Percentiles rank a stretch among this genome's conserved stretches.
These are phyloP conservation scores for Ascochyta clinopodiicola DNA, from an alignment of 2,329 filamentous ascomycete genomes.

Conservation along the genomic window DNA sequence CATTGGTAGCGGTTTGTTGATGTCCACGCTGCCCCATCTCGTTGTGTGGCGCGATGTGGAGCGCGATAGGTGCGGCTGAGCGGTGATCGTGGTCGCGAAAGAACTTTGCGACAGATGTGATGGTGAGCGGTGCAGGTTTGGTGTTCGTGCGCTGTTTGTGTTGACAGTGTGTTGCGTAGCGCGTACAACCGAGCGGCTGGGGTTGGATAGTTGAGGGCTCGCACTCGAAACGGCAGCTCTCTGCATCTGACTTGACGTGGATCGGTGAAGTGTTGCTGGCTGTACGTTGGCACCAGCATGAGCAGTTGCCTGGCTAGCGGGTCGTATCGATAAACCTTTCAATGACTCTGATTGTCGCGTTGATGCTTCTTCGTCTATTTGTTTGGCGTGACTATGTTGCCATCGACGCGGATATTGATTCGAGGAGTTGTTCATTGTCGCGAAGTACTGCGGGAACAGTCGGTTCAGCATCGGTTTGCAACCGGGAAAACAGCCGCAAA, in stretches of 20 bases:
- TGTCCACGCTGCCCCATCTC: neutral
- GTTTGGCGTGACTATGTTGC: slow-evolving; percentile 9
- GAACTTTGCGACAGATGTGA: slow-evolving; percentile 2
- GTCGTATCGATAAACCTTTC: neutral
- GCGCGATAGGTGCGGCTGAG: slow-evolving; percentile 6
- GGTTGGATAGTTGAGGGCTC: neutral
- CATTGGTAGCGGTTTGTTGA: slow-evolving; percentile 11
- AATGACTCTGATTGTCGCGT: neutral
- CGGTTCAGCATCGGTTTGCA: slow-evolving; percentile 41
- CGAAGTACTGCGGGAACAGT: slow-evolving; percentile 37
- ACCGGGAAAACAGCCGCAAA: slow-evolving; percentile 41
- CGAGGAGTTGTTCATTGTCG: slow-evolving; percentile 10
- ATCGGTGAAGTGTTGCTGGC: neutral
- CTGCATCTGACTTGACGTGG: neutral
- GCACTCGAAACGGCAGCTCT: neutral
- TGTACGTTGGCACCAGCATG: neutral
- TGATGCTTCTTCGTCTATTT: slow-evolving; percentile 8
- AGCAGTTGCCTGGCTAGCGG: neutral
- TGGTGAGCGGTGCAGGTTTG: neutral
- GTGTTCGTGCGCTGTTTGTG: slow-evolving; percentile 1
- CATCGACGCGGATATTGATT: slow-evolving; percentile 11
- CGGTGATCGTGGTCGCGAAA: slow-evolving; percentile 10
- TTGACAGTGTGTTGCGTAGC: slow-evolving; percentile 3
- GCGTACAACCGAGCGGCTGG: neutral
- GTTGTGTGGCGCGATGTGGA: slow-evolving; percentile 1